Evolutionary conservation across 2,329 filamentous ascomycete species (phyloP).

Genomic region (Xylariaceae sp.): DNA sequence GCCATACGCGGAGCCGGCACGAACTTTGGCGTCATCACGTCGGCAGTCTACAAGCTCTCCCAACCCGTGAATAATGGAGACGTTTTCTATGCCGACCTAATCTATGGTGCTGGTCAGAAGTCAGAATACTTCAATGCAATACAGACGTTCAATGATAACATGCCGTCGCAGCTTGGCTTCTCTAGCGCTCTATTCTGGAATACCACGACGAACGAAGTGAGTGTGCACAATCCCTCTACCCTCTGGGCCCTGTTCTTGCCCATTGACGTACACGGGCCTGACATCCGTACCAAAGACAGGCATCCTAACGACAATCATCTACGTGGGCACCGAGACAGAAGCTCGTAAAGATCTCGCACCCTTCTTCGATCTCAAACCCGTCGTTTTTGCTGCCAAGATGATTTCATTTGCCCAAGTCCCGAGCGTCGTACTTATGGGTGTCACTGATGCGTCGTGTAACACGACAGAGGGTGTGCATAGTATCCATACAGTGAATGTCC

Average conservation of each 20-base stretch:
- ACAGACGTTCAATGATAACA: background rate
- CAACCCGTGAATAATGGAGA: constrained; percentile 20
- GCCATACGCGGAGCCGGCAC: constrained; percentile 31
- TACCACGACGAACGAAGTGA: background rate
- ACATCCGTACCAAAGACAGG: constrained; percentile 14
- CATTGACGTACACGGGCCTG: constrained; percentile 1
- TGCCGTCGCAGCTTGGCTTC: background rate
- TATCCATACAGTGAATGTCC: constrained; percentile 21
- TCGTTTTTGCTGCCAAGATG: background rate
- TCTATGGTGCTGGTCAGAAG: background rate
- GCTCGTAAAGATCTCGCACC: constrained; percentile 21
- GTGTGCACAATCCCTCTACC: too few relatives aligned
- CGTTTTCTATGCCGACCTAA: background rate
- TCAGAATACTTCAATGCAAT: background rate
- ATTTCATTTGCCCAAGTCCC: constrained; percentile 11
- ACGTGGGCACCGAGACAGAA: constrained; percentile 24
- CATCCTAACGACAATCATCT: constrained; percentile 25
- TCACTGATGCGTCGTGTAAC: background rate
- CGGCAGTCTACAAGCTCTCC: constrained; percentile 28
- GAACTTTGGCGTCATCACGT: constrained; percentile 32
- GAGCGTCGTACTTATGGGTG: background rate
- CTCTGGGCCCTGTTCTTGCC: background rate
- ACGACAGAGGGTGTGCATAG: background rate
- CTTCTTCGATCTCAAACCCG: constrained; percentile 21
- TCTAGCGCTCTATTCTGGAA: constrained; percentile 18